Evolutionary conservation across 1,284 basidiomycete genomes (phyloP).

Genomic region (Phenoliferia sp.): DNA sequence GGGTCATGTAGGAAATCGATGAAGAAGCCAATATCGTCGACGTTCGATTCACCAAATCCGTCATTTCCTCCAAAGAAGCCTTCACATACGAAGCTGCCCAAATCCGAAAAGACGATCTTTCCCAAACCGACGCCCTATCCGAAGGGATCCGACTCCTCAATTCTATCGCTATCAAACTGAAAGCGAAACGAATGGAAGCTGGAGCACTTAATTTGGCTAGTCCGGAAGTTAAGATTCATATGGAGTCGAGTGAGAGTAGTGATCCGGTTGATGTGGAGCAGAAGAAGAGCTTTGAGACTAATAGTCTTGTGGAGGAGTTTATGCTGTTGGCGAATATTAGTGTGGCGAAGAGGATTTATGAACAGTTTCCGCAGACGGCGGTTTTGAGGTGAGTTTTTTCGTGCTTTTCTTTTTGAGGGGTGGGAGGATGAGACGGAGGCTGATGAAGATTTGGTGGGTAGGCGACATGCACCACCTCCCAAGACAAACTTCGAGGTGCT

Average conservation of each 20-base stretch:
- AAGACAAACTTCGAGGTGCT: slow-evolving; percentile 92
- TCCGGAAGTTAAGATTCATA: slow-evolving; percentile 91
- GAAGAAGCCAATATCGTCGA: slow-evolving; percentile 83
- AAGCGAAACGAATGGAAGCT: slow-evolving; percentile 79
- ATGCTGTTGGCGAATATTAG: slow-evolving; percentile 97
- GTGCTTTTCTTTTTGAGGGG: not conserved
- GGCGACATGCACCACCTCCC: slow-evolving; percentile 91
- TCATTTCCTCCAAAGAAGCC: slow-evolving; percentile 92
- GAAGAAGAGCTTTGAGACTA: slow-evolving; percentile 88
- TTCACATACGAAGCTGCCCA: slow-evolving; percentile 99
- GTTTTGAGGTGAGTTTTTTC: slow-evolving; percentile 64
- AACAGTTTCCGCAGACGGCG: slow-evolving; percentile 91
- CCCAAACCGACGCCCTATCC: slow-evolving; percentile 76
- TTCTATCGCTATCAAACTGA: slow-evolving; percentile 77
- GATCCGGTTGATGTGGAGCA: slow-evolving; percentile 92
- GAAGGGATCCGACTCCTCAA: slow-evolving; percentile 86
- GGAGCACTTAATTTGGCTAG: slow-evolving; percentile 96
- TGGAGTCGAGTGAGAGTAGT: slow-evolving; percentile 85
- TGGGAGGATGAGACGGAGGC: not conserved
- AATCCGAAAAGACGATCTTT: slow-evolving; percentile 83
- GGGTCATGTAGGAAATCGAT: slow-evolving; percentile 63
- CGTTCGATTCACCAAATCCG: slow-evolving; percentile 89
- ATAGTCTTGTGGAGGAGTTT: slow-evolving; percentile 96
- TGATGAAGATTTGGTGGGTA: slow-evolving; percentile 37
- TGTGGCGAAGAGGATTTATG: slow-evolving; percentile 86